phyloP scores from a whole-genome alignment of 179 eudicot genomes.

The Dionaea muscipula region DNA sequence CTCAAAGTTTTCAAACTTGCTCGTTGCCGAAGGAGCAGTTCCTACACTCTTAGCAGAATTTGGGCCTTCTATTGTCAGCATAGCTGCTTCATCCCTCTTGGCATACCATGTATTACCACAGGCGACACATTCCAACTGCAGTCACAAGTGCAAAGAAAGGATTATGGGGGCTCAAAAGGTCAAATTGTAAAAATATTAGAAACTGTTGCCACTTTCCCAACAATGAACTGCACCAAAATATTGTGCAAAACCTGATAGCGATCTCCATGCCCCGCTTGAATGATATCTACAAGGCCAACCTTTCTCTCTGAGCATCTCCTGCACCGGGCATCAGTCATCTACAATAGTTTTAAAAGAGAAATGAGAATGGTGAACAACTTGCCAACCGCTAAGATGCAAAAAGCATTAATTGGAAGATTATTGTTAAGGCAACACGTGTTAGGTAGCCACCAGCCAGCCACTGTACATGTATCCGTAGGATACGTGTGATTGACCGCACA shows the following conservation, averaged over 20 bases:
- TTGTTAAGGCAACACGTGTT: too few relatives aligned
- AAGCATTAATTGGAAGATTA: not conserved
- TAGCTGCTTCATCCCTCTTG: conserved; percentile 66
- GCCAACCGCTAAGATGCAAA: not conserved
- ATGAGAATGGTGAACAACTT: conserved; percentile 1
- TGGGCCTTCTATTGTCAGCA: conserved; percentile 62
- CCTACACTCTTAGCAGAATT: conserved; percentile 44
- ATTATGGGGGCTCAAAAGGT: not conserved
- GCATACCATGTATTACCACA: conserved; percentile 87
- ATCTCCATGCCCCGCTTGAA: conserved; percentile 64
- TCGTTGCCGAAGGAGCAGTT: conserved; percentile 75
- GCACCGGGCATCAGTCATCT: conserved; percentile 99
- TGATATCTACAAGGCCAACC: conserved; percentile 63
- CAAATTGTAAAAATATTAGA: conserved; percentile 2
- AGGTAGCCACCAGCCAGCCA: too few relatives aligned
- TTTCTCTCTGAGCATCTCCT: conserved; percentile 68
- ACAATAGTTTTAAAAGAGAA: conserved; percentile 7
- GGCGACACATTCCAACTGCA: conserved; percentile 66
- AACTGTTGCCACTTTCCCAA: conserved; percentile 1
- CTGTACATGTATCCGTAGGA: too few relatives aligned
- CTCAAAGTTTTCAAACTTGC: conserved; percentile 75
- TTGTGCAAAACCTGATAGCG: conserved; percentile 66
- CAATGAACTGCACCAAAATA: not conserved
- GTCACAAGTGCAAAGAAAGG: conserved; percentile 3
- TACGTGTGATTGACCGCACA: too few relatives aligned